A percentile compares a stretch with the other conserved stretches of the same genome.
Evolutionary conservation across 768 basidiomycete genomes (phyloP).

Genomic region (Amanita subjunquillea): DNA sequence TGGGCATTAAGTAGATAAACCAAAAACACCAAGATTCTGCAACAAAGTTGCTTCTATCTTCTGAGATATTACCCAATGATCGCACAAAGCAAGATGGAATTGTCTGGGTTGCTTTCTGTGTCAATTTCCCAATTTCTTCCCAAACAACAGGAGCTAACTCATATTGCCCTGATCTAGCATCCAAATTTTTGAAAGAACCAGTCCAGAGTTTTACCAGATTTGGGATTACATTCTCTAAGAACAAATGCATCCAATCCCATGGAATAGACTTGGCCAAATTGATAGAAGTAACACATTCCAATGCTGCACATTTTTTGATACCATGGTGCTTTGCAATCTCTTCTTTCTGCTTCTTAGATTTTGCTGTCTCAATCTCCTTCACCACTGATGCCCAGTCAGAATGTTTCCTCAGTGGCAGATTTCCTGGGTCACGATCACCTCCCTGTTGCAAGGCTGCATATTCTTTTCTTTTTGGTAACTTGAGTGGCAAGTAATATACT

Average conservation of each 20-base stretch:
- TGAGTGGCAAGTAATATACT: neutral
- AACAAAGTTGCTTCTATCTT: slow-evolving; percentile 13
- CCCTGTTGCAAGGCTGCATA: neutral
- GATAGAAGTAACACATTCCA: neutral
- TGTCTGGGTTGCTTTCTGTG: slow-evolving; percentile 12
- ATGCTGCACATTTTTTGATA: neutral
- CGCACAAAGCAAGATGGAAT: slow-evolving; percentile 21
- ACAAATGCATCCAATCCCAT: slow-evolving; percentile 33
- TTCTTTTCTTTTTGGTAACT: neutral
- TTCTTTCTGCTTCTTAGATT: neutral
- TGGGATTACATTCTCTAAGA: slow-evolving; percentile 26
- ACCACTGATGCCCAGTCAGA: neutral
- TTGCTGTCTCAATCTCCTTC: neutral
- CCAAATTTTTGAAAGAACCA: slow-evolving; percentile 20
- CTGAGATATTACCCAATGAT: slow-evolving; percentile 15
- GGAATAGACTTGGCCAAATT: slow-evolving; percentile 18
- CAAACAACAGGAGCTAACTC: slow-evolving; percentile 14
- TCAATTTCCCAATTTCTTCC: slow-evolving; percentile 21
- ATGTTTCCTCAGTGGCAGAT: neutral
- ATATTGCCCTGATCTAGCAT: slow-evolving; percentile 14
- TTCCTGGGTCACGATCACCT: neutral
- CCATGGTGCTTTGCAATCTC: neutral
- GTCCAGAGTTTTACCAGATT: slow-evolving; percentile 28
- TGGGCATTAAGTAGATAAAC: slow-evolving; percentile 16
- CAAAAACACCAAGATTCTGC: slow-evolving; percentile 23